Conservation (phyloP, 305 asterid genomes). For the Solanum chacoense region DNA sequence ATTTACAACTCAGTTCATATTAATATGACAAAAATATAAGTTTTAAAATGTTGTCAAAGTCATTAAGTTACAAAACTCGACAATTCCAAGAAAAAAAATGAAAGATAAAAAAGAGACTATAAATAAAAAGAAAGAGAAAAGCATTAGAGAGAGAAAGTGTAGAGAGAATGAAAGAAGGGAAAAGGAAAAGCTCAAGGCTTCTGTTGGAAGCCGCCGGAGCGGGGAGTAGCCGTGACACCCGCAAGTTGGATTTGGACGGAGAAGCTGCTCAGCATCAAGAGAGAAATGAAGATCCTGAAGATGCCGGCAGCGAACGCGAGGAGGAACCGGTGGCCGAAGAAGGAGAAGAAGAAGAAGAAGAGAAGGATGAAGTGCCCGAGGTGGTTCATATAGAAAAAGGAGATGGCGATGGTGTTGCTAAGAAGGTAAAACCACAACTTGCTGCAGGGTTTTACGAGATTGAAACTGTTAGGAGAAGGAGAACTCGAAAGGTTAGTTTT, state of each 20-base stretch:
- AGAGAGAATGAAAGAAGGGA: constrained; percentile 52
- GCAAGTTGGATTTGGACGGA: not conserved
- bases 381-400: constrained; percentile 15
- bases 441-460: constrained; percentile 87
- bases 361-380: constrained; percentile 15
- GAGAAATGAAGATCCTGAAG: not conserved
- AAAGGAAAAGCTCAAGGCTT: constrained; percentile 22
- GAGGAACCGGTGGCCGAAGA: constrained; percentile 7
- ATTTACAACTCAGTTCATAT: not conserved
- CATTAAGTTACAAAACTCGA: not conserved
- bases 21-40: not conserved
- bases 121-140: not conserved
- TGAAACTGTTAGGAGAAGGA: constrained; percentile 74
- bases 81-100: not conserved
- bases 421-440: constrained; percentile 47
- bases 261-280: not conserved
- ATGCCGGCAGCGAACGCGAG: constrained; percentile 12
- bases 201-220: constrained; percentile 13
- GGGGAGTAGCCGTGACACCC: not conserved
- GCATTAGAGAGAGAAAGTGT: constrained; percentile 9
- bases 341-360: constrained; percentile 19
- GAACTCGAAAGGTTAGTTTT: constrained; percentile 43
- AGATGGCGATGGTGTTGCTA: constrained; percentile 9
- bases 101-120: not conserved
- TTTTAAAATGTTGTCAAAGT: not conserved